Conservation (phyloP, 176 grass and related monocot genomes). For the Triticum dicoccoides region DNA sequence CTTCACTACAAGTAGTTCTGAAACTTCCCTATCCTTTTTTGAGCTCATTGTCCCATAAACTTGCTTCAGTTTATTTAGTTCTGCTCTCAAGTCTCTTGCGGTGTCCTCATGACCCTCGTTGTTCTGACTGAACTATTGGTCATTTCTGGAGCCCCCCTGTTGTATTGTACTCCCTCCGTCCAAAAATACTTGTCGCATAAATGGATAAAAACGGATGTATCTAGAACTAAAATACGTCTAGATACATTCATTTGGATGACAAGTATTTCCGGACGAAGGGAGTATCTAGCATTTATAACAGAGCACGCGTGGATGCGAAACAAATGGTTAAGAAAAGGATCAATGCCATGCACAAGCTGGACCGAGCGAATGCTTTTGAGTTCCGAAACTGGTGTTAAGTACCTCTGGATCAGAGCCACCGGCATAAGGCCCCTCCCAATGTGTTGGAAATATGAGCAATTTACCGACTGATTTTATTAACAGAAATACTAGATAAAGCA, state of each 20-base stretch:
- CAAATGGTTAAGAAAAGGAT: neutral
- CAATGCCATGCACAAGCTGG: neutral
- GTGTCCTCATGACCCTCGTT: neutral
- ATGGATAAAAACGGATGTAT: too few species aligned
- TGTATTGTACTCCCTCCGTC: too few species aligned
- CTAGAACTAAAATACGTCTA: too few species aligned
- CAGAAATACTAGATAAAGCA: too few species aligned
- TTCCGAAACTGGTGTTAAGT: neutral
- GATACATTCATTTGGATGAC: too few species aligned
- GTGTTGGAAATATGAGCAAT: too few species aligned
- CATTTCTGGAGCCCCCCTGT: neutral
- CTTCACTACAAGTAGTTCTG: neutral
- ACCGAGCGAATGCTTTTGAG: neutral
- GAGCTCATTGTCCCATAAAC: slow-evolving; percentile 34
- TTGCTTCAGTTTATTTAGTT: slow-evolving; percentile 36
- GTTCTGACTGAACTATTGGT: neutral
- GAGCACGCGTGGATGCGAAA: neutral
- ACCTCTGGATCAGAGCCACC: too few species aligned
- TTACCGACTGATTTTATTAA: too few species aligned
- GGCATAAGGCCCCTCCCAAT: too few species aligned
- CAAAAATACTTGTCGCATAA: too few species aligned
- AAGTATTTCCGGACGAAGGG: too few species aligned
- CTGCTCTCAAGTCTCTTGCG: slow-evolving; percentile 15
- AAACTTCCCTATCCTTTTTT: slow-evolving; percentile 42
- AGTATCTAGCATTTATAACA: slow-evolving; percentile 12